Percentiles rank a stretch among this genome's conserved stretches.
phyloP scores from a whole-genome alignment of 2,329 filamentous ascomycete genomes.

The Parastagonospora avenae region DNA sequence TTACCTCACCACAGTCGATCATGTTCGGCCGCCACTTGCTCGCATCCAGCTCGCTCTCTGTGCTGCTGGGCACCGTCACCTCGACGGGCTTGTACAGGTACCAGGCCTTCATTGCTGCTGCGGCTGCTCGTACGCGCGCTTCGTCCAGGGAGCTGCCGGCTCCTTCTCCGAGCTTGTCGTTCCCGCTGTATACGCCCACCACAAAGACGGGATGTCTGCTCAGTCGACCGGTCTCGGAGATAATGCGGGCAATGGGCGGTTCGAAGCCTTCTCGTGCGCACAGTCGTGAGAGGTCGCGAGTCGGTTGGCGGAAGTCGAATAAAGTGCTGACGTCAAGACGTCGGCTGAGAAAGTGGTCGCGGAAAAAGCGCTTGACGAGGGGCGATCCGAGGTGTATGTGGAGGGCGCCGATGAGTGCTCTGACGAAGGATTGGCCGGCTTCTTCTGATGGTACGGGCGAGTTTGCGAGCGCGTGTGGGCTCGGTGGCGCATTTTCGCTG shows the following conservation, averaged over 20 bases:
- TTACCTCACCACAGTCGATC: slow-evolving; percentile 63
- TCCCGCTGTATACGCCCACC: slow-evolving; percentile 90
- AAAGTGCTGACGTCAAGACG: slow-evolving; percentile 76
- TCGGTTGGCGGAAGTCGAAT: slow-evolving; percentile 84
- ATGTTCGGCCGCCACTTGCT: slow-evolving; percentile 60
- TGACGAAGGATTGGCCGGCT: slow-evolving; percentile 77
- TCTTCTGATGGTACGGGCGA: slow-evolving; percentile 52
- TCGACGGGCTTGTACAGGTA: slow-evolving; percentile 86
- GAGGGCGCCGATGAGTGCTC: slow-evolving; percentile 81
- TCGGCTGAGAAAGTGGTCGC: slow-evolving; percentile 80
- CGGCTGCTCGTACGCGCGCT: slow-evolving; percentile 78
- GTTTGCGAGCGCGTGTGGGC: slow-evolving; percentile 26
- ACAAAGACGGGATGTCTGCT: slow-evolving; percentile 89
- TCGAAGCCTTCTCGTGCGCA: slow-evolving; percentile 92
- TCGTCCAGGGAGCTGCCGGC: slow-evolving; percentile 77
- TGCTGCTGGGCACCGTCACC: slow-evolving; percentile 58
- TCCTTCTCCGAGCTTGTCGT: slow-evolving; percentile 92
- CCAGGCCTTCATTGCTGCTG: slow-evolving; percentile 89
- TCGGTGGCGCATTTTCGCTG: slow-evolving; percentile 55
- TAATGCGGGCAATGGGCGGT: slow-evolving; percentile 79
- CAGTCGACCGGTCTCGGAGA: slow-evolving; percentile 86
- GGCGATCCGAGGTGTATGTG: slow-evolving; percentile 83
- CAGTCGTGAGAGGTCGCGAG: slow-evolving; percentile 79
- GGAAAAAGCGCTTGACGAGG: slow-evolving; percentile 80
- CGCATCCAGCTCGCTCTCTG: slow-evolving; percentile 41